Evolutionary conservation across 768 basidiomycete species (phyloP).

Genomic region (Termitomyces sp.): DNA sequence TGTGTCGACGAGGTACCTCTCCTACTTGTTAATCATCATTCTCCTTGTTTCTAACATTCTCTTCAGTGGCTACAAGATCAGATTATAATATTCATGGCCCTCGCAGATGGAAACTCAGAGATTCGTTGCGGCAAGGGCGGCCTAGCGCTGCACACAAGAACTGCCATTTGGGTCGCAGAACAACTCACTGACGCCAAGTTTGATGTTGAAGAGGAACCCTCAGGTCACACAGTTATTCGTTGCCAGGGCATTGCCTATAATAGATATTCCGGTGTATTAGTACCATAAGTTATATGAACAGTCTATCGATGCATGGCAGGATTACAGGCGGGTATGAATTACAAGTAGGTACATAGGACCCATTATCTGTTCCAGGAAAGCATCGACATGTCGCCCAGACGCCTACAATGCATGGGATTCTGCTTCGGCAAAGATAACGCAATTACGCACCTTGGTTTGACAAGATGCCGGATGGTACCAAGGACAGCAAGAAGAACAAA

Average conservation of each 20-base stretch:
- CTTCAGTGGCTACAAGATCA: conserved; percentile 58
- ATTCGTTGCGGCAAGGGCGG: conserved; percentile 51
- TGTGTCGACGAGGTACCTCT: conserved; percentile 68
- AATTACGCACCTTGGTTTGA: conserved; percentile 76
- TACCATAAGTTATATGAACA: neutral
- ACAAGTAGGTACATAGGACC: conserved; percentile 4
- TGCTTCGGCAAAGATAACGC: neutral
- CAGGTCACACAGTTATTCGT: conserved; percentile 39
- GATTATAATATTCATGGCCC: conserved; percentile 71
- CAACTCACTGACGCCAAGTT: conserved; percentile 66
- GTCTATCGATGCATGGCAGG: neutral
- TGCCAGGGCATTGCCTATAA: conserved; percentile 49
- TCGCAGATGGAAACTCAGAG: conserved; percentile 59
- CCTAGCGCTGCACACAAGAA: conserved; percentile 62
- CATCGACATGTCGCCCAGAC: conserved; percentile 81
- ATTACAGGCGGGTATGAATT: conserved; percentile 8
- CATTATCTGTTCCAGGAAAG: conserved; percentile 76
- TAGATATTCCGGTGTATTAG: conserved; percentile 1
- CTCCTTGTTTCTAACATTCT: neutral
- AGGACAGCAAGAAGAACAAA: conserved; percentile 85
- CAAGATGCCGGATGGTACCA: conserved; percentile 87
- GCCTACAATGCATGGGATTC: conserved; percentile 34
- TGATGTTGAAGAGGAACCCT: conserved; percentile 37
- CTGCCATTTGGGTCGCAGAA: conserved; percentile 73
- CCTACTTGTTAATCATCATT: neutral